Conservation (phyloP, 208 protist genomes). For the Tritrichomonas foetus region DNA sequence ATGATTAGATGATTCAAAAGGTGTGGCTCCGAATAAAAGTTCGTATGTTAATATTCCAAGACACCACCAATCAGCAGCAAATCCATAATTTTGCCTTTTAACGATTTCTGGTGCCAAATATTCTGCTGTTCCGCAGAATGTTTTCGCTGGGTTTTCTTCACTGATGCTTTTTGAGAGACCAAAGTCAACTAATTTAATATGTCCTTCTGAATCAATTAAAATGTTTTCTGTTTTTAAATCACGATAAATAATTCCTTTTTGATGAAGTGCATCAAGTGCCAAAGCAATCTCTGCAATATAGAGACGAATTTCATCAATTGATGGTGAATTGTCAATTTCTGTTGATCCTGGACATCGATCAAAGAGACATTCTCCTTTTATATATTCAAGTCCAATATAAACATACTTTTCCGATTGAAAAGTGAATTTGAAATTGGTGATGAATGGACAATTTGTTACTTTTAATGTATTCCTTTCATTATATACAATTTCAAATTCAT, state of each 20-base stretch:
- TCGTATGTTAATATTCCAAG: slow-evolving; percentile 26
- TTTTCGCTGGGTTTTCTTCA: background rate
- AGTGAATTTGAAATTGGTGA: too few relatives aligned
- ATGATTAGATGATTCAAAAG: background rate
- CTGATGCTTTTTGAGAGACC: background rate
- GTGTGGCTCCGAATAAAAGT: background rate
- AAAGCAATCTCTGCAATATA: background rate
- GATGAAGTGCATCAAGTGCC: slow-evolving; percentile 26
- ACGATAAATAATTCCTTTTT: background rate
- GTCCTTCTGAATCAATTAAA: background rate
- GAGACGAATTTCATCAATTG: background rate
- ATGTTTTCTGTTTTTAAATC: slow-evolving; percentile 43
- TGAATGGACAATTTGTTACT: too few relatives aligned
- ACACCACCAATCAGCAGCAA: background rate
- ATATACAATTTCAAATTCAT: too few relatives aligned
- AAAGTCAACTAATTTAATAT: slow-evolving; percentile 23
- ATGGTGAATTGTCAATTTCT: too few relatives aligned
- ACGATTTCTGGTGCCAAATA: slow-evolving; percentile 34
- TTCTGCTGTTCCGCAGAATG: slow-evolving; percentile 18
- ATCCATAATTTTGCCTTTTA: background rate
- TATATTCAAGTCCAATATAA: too few relatives aligned
- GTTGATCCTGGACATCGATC: too few relatives aligned
- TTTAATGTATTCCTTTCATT: too few relatives aligned
- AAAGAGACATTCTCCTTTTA: too few relatives aligned
- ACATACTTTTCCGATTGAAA: too few relatives aligned